Evolutionary conservation across 2,329 filamentous ascomycete genomes (phyloP), one percentile per base, ranked within the genome.

Genomic region (Furcasterigmium sp.): DNA sequence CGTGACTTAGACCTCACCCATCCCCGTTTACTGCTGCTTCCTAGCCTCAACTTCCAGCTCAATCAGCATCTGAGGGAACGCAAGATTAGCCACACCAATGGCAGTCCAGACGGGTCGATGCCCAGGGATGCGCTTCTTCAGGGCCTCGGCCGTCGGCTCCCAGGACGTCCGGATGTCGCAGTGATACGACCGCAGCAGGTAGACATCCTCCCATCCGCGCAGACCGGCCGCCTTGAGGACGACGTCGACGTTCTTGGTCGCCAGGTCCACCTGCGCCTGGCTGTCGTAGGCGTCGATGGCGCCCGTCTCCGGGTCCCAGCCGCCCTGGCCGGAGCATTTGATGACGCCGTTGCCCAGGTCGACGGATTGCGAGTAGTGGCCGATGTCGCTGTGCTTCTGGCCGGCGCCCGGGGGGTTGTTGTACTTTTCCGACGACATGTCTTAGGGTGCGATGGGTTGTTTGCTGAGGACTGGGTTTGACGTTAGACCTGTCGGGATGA

Each of bases 41-140:
- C n/a, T n/a, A n/a, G 72, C 72, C 13, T 57, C 55, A 17, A 77
- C 74, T 54, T 81, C 76, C 56, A 81, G 73, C 60, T 81, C 76
- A 3, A 80, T 65, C 23, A 59, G 52, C 76, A 81, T 80, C 11
- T 58, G 62, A 10, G 67, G 62, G 34, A 60, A 54, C 0, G 62
- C 75, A n/a, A 82, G 53, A 35, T 59, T 49, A 5, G 57, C 47
- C 1, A 80, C 75, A 0, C 69, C 75, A 19, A 80, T 57, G 43
- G 59, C 59, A 0, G 75, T 81, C 70, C 71, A 75, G 8, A 37
- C 5, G 3, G 40, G 30, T 15, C 32, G n/a, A 30, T 42, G 40
- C 9, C 20, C 25, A 2, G 40, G 40, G 17, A 36, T 36, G 10
- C 29, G 32, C 46, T 68, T 68, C 48, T 60, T 59, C 30, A 76